phyloP scores from a whole-genome alignment of 768 basidiomycete genomes.

The Clavulina sp. region DNA sequence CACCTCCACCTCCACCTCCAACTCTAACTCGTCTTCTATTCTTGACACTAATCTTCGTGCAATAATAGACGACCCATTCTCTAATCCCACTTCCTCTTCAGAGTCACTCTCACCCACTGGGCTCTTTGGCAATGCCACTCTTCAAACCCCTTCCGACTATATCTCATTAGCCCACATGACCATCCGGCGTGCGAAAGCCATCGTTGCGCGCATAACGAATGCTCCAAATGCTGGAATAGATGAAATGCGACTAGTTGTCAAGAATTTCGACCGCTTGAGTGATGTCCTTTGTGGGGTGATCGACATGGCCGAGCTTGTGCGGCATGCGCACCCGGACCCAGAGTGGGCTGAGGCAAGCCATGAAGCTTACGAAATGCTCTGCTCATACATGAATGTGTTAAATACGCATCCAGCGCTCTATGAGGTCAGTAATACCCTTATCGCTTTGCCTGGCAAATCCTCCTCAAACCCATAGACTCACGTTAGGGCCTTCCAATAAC shows the following conservation, averaged over 20 bases:
- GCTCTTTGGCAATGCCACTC: conserved; percentile 63
- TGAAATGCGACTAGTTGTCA: conserved; percentile 75
- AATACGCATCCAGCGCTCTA: conserved; percentile 89
- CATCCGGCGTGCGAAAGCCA: conserved; percentile 54
- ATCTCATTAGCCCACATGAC: conserved; percentile 61
- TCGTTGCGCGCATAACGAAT: conserved; percentile 69
- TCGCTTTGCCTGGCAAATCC: conserved; percentile 1
- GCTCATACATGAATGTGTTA: conserved; percentile 93
- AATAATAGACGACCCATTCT: no score
- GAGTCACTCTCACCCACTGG: conserved; percentile 33
- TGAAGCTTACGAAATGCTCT: conserved; percentile 74
- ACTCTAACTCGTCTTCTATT: no score
- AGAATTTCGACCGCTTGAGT: conserved; percentile 91
- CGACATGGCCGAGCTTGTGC: conserved; percentile 83
- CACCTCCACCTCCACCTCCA: no score
- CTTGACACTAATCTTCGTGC: no score
- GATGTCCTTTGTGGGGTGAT: conserved; percentile 93
- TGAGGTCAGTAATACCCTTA: conserved; percentile 38
- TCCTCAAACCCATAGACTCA: conserved; percentile 4
- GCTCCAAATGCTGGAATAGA: conserved; percentile 44
- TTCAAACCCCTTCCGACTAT: conserved; percentile 54
- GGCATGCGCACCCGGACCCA: conserved; percentile 82
- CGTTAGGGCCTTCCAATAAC: not conserved
- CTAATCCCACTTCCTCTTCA: not conserved
- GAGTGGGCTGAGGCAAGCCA: conserved; percentile 74